Percentiles rank a stretch among this genome's conserved stretches.
These are phyloP conservation scores for Rhodotorula glutinis DNA, from an alignment of 1,284 basidiomycete genomes.

Conservation along the genomic window DNA sequence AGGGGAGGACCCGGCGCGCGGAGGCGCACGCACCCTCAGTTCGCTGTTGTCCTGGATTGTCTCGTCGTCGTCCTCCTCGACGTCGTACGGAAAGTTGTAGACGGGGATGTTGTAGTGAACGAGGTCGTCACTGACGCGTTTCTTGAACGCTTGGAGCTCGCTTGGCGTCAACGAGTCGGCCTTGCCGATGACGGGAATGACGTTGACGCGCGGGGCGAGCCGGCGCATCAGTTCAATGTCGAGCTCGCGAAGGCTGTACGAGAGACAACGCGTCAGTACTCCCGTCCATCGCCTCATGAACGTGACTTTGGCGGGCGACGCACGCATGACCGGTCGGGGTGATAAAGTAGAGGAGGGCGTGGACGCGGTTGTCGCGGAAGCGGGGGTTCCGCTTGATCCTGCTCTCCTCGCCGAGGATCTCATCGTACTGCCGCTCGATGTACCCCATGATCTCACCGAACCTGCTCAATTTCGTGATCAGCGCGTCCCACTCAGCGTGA, in stretches of 20 bases:
- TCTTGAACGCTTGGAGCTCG: conserved; percentile 93
- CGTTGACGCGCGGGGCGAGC: conserved; percentile 93
- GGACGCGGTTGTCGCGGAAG: conserved; percentile 92
- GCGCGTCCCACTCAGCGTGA: no score
- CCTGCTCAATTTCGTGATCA: no score
- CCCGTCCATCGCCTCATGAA: no score
- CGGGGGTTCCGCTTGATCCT: conserved; percentile 99
- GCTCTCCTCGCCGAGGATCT: conserved; percentile 97
- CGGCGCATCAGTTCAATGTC: conserved; percentile 98
- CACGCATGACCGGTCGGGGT: conserved; percentile 81
- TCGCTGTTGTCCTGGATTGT: conserved; percentile 97
- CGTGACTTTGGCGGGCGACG: no score
- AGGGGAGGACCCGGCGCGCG: not conserved
- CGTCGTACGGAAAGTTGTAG: conserved; percentile 99
- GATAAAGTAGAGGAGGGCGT: conserved; percentile 97
- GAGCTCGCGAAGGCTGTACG: conserved; percentile 84
- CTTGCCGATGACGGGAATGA: conserved; percentile 98
- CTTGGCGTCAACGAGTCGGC: conserved; percentile 89
- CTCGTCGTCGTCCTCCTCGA: conserved; percentile 97
- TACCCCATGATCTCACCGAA: conserved; percentile 96
- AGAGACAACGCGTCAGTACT: no score
- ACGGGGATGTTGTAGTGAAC: conserved; percentile 97
- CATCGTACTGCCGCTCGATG: conserved; percentile 98
- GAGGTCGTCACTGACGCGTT: conserved; percentile 99
- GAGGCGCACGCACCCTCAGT: conserved; percentile 63